Percentiles rank a stretch among this genome's conserved stretches.
Evolutionary conservation across 192 early-diverging fungal genomes (phyloP).

Genomic region (Geosiphon pyriformis): DNA sequence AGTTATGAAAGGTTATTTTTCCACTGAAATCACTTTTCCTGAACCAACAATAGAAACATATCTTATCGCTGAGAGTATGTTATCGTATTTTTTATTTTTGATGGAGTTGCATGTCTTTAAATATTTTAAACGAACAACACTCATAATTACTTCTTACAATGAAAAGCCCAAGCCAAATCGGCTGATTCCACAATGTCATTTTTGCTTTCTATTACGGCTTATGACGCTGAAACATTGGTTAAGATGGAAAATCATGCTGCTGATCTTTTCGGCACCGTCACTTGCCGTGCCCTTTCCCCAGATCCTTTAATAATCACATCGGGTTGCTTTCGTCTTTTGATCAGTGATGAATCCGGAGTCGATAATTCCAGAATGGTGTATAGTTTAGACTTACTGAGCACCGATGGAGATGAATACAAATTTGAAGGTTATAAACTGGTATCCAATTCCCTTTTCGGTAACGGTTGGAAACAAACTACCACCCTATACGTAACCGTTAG

Average conservation of each 20-base stretch:
- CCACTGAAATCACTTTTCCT: conserved; percentile 32
- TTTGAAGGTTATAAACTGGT: conserved; percentile 40
- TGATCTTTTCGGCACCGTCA: conserved; percentile 35
- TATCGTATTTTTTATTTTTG: neutral
- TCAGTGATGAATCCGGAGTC: conserved; percentile 27
- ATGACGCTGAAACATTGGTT: conserved; percentile 29
- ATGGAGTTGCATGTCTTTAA: too few relatives aligned
- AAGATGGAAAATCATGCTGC: conserved; percentile 30
- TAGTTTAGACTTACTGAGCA: conserved; percentile 29
- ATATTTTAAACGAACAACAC: neutral
- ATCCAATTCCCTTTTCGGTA: conserved; percentile 21
- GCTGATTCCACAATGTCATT: conserved; percentile 36
- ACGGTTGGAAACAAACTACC: conserved; percentile 37
- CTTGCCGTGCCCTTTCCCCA: conserved; percentile 41
- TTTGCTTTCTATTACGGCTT: conserved; percentile 30
- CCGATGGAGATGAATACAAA: conserved; percentile 34
- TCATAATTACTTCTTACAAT: neutral
- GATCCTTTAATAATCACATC: conserved; percentile 38
- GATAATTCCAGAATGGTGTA: conserved; percentile 34
- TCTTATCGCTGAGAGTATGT: conserved; percentile 30
- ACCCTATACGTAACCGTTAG: conserved; percentile 34
- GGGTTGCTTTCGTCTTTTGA: conserved; percentile 37
- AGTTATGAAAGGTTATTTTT: conserved; percentile 40
- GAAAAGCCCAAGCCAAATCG: conserved; percentile 33
- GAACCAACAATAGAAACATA: conserved; percentile 26